Evolutionary conservation across 1,284 basidiomycete genomes (phyloP).

Genomic region (Earliella scabrosa): DNA sequence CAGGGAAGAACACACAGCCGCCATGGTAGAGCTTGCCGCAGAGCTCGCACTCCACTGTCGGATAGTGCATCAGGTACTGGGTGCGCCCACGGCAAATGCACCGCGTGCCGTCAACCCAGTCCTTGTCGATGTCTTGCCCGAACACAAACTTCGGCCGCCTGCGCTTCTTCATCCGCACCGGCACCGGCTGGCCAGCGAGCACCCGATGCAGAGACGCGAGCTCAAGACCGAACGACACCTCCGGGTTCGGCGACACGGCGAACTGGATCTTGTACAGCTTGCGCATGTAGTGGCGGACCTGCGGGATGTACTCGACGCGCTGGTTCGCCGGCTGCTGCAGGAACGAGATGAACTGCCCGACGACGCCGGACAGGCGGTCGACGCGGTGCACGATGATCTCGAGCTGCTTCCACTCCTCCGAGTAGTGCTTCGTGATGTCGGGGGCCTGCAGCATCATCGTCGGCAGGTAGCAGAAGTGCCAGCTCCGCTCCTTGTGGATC

Average conservation of each 20-base stretch:
- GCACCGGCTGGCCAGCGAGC: slow-evolving; percentile 65
- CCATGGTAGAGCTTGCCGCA: slow-evolving; percentile 72
- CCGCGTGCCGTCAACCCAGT: slow-evolving; percentile 75
- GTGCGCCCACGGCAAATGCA: slow-evolving; percentile 80
- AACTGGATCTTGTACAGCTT: slow-evolving; percentile 86
- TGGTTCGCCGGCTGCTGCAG: slow-evolving; percentile 70
- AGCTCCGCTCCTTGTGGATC: slow-evolving; percentile 77
- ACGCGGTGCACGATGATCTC: slow-evolving; percentile 77
- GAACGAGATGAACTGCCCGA: slow-evolving; percentile 78
- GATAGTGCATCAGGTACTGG: slow-evolving; percentile 58
- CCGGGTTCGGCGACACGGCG: slow-evolving; percentile 74
- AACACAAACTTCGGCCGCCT: slow-evolving; percentile 74
- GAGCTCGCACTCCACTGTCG: slow-evolving; percentile 65
- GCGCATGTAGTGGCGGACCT: slow-evolving; percentile 85
- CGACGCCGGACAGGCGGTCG: slow-evolving; percentile 70
- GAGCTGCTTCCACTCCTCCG: slow-evolving; percentile 75
- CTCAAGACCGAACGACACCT: slow-evolving; percentile 79
- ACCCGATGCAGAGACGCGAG: slow-evolving; percentile 79
- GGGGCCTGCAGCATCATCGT: slow-evolving; percentile 69
- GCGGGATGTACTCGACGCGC: slow-evolving; percentile 70
- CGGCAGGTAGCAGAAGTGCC: slow-evolving; percentile 80
- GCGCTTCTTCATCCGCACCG: slow-evolving; percentile 59
- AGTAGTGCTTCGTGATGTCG: slow-evolving; percentile 75
- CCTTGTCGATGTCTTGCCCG: slow-evolving; percentile 73
- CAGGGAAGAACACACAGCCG: slow-evolving; percentile 77